Evolutionary conservation across 2,329 filamentous ascomycete genomes (phyloP).

Genomic region (Cordyceps cateniannulata): DNA sequence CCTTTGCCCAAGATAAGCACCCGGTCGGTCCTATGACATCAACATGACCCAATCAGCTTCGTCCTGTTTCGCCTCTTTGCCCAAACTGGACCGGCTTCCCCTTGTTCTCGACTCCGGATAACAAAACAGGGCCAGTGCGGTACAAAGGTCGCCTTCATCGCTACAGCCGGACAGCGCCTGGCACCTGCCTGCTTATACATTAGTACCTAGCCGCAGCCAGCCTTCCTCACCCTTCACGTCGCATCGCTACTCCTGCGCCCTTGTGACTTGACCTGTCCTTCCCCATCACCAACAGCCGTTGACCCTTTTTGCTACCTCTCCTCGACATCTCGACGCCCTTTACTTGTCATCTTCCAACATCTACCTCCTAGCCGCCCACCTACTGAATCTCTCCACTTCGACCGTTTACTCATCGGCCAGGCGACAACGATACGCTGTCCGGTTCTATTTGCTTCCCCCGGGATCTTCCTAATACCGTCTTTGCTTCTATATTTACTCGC

Average conservation of each 20-base stretch:
- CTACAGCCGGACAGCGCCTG: background rate
- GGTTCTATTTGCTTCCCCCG: background rate
- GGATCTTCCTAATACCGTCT: background rate
- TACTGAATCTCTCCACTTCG: background rate
- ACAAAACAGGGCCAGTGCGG: no score
- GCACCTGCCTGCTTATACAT: background rate
- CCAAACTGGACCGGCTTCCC: background rate
- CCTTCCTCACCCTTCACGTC: background rate
- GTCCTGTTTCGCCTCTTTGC: constrained; percentile 11
- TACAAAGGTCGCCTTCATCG: no score
- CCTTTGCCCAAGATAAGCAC: background rate
- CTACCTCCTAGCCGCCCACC: background rate
- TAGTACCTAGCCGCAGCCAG: background rate
- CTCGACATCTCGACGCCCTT: constrained; percentile 4
- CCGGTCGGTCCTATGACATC: constrained; percentile 18
- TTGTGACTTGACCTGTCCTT: background rate
- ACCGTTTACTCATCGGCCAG: background rate
- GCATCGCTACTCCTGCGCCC: background rate
- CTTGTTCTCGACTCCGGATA: background rate
- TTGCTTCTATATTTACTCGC: background rate
- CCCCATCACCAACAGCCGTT: background rate
- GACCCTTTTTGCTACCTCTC: background rate
- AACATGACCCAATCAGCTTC: constrained; percentile 17
- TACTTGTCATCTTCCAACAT: background rate
- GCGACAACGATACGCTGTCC: background rate